phyloP scores from a whole-genome alignment of 1,139 yeast species.

The Geotrichum australiense region DNA sequence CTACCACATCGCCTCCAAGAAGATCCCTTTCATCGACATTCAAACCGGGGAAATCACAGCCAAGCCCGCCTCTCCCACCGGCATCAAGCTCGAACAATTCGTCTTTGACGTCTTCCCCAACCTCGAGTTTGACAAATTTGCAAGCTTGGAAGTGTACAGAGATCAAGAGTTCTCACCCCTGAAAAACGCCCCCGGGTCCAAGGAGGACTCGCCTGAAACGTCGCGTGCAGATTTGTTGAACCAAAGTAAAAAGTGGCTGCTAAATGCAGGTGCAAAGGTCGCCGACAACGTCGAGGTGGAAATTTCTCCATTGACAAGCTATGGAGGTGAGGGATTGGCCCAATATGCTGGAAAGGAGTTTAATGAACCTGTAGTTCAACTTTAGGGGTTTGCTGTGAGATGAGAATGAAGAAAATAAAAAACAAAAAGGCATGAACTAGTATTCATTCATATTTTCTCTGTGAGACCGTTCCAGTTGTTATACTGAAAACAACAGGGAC shows the following conservation, averaged over 20 bases:
- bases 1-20: constrained; percentile 89
- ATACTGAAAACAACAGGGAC: no score
- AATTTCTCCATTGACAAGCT: constrained; percentile 66
- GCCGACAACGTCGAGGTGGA: constrained; percentile 56
- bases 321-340: constrained; percentile 78
- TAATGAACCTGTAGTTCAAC: constrained; percentile 11
- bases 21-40: constrained; percentile 57
- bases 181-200: constrained; percentile 81
- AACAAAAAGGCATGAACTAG: no score
- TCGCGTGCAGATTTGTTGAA: constrained; percentile 60
- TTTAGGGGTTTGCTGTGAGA: no score
- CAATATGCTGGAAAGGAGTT: constrained; percentile 44
- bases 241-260: constrained; percentile 74
- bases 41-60: constrained; percentile 40
- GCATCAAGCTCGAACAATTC: constrained; percentile 92
- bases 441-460: no score
- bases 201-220: constrained; percentile 78
- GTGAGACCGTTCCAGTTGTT: no score
- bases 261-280: constrained; percentile 55
- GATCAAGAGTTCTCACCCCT: constrained; percentile 84
- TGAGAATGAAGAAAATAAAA: no score
- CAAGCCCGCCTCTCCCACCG: constrained; percentile 73
- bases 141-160: constrained; percentile 88
- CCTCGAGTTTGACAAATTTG: constrained; percentile 57
- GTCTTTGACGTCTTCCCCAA: constrained; percentile 93